Evolutionary conservation across 805 yeast species (phyloP).

Genomic region (Zygosaccharomyces bailii): DNA sequence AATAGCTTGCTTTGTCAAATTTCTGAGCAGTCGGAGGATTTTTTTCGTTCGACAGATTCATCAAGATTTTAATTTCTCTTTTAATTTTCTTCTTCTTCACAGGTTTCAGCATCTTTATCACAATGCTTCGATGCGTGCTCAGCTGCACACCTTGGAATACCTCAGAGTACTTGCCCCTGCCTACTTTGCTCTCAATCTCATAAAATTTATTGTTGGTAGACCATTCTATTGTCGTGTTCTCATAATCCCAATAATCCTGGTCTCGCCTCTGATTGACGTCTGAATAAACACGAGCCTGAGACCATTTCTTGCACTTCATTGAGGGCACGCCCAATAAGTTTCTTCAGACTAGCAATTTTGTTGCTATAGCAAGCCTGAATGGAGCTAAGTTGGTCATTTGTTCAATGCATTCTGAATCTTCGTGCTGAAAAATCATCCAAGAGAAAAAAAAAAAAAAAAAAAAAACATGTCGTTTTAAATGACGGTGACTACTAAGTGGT

Average conservation of each 20-base stretch:
- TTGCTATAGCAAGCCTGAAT: not conserved
- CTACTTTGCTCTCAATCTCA: conserved; percentile 80
- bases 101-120: conserved; percentile 87
- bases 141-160: conserved; percentile 83
- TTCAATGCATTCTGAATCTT: not conserved
- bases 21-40: conserved; percentile 29
- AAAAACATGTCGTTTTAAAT: conserved; percentile 3
- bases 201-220: conserved; percentile 53
- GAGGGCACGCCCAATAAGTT: not conserved
- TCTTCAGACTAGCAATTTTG: not conserved
- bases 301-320: conserved; percentile 40
- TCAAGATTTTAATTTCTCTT: conserved; percentile 82
- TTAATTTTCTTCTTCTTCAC: conserved; percentile 88
- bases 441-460: conserved; percentile 4
- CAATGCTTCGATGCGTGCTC: conserved; percentile 59
- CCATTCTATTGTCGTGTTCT: conserved; percentile 60
- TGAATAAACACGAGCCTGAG: conserved; percentile 63
- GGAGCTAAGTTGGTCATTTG: not conserved
- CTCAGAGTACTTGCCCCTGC: conserved; percentile 94
- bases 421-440: conserved; percentile 4
- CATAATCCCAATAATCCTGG: conserved; percentile 82
- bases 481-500: conserved; percentile 1
- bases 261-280: conserved; percentile 69
- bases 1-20: conserved; percentile 28
- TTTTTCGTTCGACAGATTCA: conserved; percentile 57